phyloP scores from a whole-genome alignment of 2,329 filamentous ascomycete species.

The Penicillium oxalicum region DNA sequence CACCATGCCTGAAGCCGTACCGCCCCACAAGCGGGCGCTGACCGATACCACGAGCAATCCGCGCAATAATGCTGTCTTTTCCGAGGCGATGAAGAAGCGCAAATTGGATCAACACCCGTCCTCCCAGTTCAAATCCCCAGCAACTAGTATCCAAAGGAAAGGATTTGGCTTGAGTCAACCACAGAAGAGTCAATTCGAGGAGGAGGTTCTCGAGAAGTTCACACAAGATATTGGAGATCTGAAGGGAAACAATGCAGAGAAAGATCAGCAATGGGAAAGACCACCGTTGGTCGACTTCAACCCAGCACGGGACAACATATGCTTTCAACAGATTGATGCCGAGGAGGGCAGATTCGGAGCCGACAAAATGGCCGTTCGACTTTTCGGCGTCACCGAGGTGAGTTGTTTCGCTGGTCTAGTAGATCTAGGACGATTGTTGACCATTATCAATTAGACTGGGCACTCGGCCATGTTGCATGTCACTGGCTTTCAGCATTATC shows the following conservation, averaged over 20 bases:
- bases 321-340: constrained; percentile 91
- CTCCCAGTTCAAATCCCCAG: constrained; percentile 53
- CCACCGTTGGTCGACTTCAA: constrained; percentile 58
- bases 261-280: constrained; percentile 84
- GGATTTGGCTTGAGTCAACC: constrained; percentile 53
- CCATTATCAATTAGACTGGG: constrained; percentile 47
- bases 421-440: constrained; percentile 7
- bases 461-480: constrained; percentile 94
- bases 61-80: constrained; percentile 55
- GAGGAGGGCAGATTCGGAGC: constrained; percentile 81
- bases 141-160: constrained; percentile 56
- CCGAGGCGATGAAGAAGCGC: constrained; percentile 65
- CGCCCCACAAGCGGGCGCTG: constrained; percentile 66
- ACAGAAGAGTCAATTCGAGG: constrained; percentile 89
- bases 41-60: constrained; percentile 61
- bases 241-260: constrained; percentile 82
- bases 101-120: constrained; percentile 59
- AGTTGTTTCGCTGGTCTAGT: constrained; percentile 8
- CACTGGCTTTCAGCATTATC: constrained; percentile 90
- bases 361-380: constrained; percentile 71
- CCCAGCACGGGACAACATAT: constrained; percentile 62
- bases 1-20: constrained; percentile 38
- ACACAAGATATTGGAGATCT: constrained; percentile 85
- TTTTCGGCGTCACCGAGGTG: constrained; percentile 87
- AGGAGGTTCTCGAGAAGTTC: constrained; percentile 89